Evolutionary conservation across 116 monocot genomes (phyloP).

Genomic region (Zostera marina): DNA sequence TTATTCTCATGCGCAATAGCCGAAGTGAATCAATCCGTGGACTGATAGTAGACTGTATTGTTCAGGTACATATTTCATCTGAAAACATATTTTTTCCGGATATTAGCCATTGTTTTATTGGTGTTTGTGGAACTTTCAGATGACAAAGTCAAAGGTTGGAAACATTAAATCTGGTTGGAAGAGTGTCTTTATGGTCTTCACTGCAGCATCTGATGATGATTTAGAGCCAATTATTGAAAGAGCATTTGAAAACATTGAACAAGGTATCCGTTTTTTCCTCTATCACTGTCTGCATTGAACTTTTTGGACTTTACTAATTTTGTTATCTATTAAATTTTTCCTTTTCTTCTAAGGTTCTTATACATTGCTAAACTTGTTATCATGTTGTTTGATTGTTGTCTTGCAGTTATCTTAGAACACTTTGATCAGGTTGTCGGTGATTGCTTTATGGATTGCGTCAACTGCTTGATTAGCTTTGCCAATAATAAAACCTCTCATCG

Average conservation of each 20-base stretch:
- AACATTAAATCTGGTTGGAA: slow-evolving; percentile 98
- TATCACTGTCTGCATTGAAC: no score
- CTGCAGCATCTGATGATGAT: slow-evolving; percentile 87
- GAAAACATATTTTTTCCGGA: background rate
- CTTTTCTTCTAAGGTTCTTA: background rate
- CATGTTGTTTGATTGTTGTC: background rate
- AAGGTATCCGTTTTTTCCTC: slow-evolving; percentile 27
- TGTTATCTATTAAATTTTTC: background rate
- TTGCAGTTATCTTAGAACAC: slow-evolving; percentile 96
- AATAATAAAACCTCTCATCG: slow-evolving; percentile 77
- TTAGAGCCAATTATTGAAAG: slow-evolving; percentile 74
- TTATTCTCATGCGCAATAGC: slow-evolving; percentile 94
- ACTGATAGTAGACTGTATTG: slow-evolving; percentile 94
- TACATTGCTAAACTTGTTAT: background rate
- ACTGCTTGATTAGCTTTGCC: slow-evolving; percentile 94
- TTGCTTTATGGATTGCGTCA: slow-evolving; percentile 99
- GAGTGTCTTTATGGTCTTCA: slow-evolving; percentile 99
- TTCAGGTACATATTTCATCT: slow-evolving; percentile 37
- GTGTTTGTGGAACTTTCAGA: slow-evolving; percentile 25
- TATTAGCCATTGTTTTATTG: slow-evolving; percentile 3
- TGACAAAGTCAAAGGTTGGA: slow-evolving; percentile 94
- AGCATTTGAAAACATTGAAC: slow-evolving; percentile 99
- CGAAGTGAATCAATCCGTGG: slow-evolving; percentile 61
- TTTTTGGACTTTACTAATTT: background rate
- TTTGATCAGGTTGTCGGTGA: slow-evolving; percentile 98